Conservation (phyloP, 176 grass and related monocot genomes). For the Pharus latifolius region DNA sequence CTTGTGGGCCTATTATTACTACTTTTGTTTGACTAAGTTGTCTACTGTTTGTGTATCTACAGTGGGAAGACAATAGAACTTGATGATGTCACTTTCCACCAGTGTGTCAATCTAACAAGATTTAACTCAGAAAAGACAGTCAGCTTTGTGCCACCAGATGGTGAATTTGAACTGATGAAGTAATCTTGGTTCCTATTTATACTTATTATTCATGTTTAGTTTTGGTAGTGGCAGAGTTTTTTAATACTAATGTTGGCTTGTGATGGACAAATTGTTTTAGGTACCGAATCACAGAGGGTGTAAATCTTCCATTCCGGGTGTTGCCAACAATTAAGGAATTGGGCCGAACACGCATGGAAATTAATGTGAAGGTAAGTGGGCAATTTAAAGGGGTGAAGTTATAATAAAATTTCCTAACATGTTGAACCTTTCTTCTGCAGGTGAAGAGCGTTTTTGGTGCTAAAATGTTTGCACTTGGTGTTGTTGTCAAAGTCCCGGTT, state of each 20-base stretch:
- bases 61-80: conserved; percentile 99
- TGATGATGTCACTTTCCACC: conserved; percentile 99
- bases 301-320: conserved; percentile 96
- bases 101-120: conserved; percentile 96
- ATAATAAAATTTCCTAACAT: conserved; percentile 18
- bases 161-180: conserved; percentile 99
- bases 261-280: conserved; percentile 41
- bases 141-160: conserved; percentile 97
- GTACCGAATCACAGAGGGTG: conserved; percentile 96
- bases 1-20: neutral
- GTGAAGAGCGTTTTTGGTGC: conserved; percentile 97
- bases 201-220: conserved; percentile 1
- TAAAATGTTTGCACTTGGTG: conserved; percentile 99
- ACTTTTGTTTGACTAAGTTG: neutral
- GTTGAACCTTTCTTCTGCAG: conserved; percentile 22
- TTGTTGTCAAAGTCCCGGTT: conserved; percentile 93
- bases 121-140: conserved; percentile 99
- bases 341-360: conserved; percentile 93
- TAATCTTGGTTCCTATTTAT: conserved; percentile 32
- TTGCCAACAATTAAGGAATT: conserved; percentile 98
- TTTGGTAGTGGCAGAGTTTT: neutral
- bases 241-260: conserved; percentile 5
- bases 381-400: neutral
- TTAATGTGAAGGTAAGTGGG: conserved; percentile 85
- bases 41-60: neutral